These are phyloP conservation scores for Pyrenula aspistea DNA, from an alignment of 495 filamentous ascomycete species.

Conservation along the genomic window DNA sequence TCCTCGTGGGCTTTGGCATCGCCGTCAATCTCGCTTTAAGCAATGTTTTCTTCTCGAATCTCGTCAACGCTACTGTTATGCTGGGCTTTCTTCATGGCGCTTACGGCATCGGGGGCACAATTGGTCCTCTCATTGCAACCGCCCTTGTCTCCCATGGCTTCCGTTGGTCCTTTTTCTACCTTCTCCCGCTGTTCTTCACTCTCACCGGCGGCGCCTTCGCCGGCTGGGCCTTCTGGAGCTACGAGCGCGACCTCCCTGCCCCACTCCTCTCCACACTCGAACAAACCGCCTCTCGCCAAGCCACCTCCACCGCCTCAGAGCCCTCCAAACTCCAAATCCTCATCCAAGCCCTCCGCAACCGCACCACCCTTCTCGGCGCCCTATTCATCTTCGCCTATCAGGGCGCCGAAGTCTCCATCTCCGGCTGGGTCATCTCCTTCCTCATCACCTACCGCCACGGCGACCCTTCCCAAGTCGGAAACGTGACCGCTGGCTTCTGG, in stretches of 20 bases:
- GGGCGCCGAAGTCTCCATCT: constrained; percentile 65
- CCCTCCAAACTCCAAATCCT: constrained; percentile 16
- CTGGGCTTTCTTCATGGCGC: constrained; percentile 54
- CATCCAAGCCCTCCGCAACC: constrained; percentile 38
- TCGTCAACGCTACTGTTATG: constrained; percentile 48
- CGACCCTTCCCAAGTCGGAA: constrained; percentile 54
- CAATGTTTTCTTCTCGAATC: constrained; percentile 63
- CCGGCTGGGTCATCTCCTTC: constrained; percentile 75
- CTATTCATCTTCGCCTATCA: constrained; percentile 76
- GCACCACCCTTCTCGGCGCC: constrained; percentile 54
- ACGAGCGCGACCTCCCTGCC: constrained; percentile 32
- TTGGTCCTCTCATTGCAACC: constrained; percentile 62
- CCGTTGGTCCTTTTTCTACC: constrained; percentile 22
- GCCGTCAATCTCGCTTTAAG: constrained; percentile 57
- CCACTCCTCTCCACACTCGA: constrained; percentile 5
- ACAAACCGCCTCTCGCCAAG: constrained; percentile 20
- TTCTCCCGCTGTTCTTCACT: constrained; percentile 23
- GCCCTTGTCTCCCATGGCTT: constrained; percentile 28
- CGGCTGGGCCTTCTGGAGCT: constrained; percentile 46
- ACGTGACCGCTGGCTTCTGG: constrained; percentile 79
- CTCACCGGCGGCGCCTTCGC: constrained; percentile 34
- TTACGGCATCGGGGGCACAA: constrained; percentile 62
- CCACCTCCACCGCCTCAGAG: neutral
- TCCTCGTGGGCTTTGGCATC: constrained; percentile 54
- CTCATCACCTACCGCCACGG: constrained; percentile 58